phyloP scores from a whole-genome alignment of 805 yeast genomes.

The Ogataea nitratoaversa region DNA sequence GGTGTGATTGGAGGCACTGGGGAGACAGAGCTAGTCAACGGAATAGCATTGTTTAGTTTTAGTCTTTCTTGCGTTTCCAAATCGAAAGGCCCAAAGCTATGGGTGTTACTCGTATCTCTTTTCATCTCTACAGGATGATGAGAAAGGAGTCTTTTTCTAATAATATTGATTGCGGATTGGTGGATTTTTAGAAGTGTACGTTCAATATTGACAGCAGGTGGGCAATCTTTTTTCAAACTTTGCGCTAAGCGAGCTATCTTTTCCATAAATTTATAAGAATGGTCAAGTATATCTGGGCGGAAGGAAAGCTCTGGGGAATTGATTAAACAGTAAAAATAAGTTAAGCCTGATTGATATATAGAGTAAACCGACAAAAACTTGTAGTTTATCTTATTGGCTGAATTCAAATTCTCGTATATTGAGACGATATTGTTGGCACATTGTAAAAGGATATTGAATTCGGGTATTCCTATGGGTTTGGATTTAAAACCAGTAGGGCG shows the following conservation, averaged over 20 bases:
- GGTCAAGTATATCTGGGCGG: constrained; percentile 3
- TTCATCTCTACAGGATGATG: neutral
- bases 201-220: constrained; percentile 17
- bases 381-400: constrained; percentile 14
- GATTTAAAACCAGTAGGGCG: constrained; percentile 11
- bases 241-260: constrained; percentile 5
- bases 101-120: neutral
- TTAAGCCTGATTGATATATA: constrained; percentile 18
- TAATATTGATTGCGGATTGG: constrained; percentile 4
- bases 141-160: constrained; percentile 4
- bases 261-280: constrained; percentile 5
- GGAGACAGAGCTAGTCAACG: neutral
- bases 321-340: constrained; percentile 15
- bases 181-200: constrained; percentile 5
- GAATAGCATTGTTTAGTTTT: constrained; percentile 1
- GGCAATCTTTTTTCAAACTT: constrained; percentile 13
- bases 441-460: constrained; percentile 10
- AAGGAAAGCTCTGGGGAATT: constrained; percentile 13
- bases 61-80: neutral
- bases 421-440: constrained; percentile 10
- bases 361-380: constrained; percentile 20
- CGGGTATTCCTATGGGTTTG: constrained; percentile 2
- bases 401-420: constrained; percentile 10
- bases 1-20: neutral
- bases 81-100: constrained; percentile 1